Conservation (phyloP, 805 yeast genomes). For the Lachancea cidri region DNA sequence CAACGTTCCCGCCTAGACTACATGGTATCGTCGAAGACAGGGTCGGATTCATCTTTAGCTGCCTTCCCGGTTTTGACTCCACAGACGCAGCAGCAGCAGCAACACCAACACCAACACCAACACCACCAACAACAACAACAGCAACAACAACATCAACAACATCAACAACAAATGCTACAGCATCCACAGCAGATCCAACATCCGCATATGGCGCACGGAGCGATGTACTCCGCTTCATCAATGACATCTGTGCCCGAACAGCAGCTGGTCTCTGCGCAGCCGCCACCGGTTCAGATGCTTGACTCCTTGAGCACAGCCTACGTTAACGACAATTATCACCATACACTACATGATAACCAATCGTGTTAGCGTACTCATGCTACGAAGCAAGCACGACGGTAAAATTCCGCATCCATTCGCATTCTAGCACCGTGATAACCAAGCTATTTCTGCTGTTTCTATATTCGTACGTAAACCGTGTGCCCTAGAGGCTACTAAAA, state of each 20-base stretch:
- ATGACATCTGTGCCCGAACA: neutral
- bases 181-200: neutral
- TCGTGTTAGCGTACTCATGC: too few relatives aligned
- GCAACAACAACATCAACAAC: too few relatives aligned
- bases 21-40: neutral
- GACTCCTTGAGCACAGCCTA: neutral
- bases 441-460: neutral
- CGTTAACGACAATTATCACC: neutral
- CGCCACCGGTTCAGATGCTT: neutral
- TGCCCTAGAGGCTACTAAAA: neutral
- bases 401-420: too few relatives aligned
- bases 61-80: neutral
- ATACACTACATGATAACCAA: neutral
- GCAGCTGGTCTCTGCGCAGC: neutral
- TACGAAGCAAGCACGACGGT: too few relatives aligned
- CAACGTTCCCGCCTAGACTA: slow-evolving; percentile 5
- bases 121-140: too few relatives aligned
- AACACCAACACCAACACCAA: neutral
- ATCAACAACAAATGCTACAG: neutral
- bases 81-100: neutral
- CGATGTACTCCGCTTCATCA: neutral
- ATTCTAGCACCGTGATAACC: neutral
- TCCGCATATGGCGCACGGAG: neutral
- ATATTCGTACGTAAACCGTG: neutral
- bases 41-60: neutral